Conservation (phyloP, 768 basidiomycete genomes). For the Coprinopsis cinerea region DNA sequence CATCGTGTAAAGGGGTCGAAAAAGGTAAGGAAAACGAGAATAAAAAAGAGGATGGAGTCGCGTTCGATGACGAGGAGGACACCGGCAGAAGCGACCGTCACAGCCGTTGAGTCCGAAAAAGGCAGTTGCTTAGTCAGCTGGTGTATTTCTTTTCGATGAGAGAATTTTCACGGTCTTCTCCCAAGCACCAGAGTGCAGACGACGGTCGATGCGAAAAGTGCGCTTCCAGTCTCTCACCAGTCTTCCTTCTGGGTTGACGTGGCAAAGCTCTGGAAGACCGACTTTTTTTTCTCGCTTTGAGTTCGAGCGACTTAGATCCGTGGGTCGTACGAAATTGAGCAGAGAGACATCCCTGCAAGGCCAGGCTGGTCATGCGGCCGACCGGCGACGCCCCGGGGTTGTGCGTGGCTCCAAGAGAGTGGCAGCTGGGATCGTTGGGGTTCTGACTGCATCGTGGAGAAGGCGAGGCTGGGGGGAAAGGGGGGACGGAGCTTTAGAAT, state of each 20-base stretch:
- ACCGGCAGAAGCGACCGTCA: background rate
- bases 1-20: slow-evolving; percentile 41
- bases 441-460: slow-evolving; percentile 5
- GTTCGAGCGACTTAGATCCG: slow-evolving; percentile 53
- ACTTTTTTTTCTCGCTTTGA: slow-evolving; percentile 70
- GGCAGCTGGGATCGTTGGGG: too few relatives aligned
- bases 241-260: slow-evolving; percentile 23
- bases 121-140: slow-evolving; percentile 41
- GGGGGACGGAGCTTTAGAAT: background rate
- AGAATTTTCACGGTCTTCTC: slow-evolving; percentile 1
- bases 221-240: slow-evolving; percentile 72
- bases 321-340: slow-evolving; percentile 79
- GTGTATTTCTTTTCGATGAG: slow-evolving; percentile 11
- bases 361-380: slow-evolving; percentile 8
- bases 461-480: slow-evolving; percentile 3
- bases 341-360: slow-evolving; percentile 48
- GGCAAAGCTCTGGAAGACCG: slow-evolving; percentile 60
- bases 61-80: slow-evolving; percentile 8
- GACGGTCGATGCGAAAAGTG: slow-evolving; percentile 53
- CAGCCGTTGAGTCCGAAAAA: slow-evolving; percentile 2
- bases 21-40: slow-evolving; percentile 12
- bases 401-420: background rate
- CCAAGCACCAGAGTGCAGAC: slow-evolving; percentile 63
- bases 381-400: slow-evolving; percentile 2
- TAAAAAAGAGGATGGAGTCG: slow-evolving; percentile 6